These are phyloP conservation scores for Cetradonia linearis DNA, from an alignment of 495 filamentous ascomycete species.

Conservation along the genomic window DNA sequence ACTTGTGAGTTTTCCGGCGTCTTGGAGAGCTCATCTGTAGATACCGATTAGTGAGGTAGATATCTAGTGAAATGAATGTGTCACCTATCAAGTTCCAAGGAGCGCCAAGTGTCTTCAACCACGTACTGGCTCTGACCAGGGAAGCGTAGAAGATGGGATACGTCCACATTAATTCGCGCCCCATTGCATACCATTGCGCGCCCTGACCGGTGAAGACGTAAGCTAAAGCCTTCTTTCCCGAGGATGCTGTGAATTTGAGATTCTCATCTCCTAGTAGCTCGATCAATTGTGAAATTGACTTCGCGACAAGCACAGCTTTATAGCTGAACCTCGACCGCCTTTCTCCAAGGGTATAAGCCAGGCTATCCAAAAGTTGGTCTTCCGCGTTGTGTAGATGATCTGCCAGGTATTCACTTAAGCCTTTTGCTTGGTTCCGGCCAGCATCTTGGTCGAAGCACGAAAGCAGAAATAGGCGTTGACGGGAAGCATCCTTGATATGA, in stretches of 20 bases:
- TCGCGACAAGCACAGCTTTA: constrained; percentile 22
- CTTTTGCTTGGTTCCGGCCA: constrained; percentile 2
- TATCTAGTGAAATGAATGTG: not conserved
- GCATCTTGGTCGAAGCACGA: not conserved
- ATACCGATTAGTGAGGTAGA: not conserved
- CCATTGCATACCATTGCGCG: constrained; percentile 50
- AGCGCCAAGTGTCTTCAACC: not conserved
- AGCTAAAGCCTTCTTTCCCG: not conserved
- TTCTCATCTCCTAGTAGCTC: constrained; percentile 19
- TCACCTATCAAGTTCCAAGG: constrained; percentile 14
- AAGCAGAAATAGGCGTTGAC: not conserved
- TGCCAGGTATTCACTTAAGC: not conserved
- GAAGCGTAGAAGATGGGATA: constrained; percentile 11
- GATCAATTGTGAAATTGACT: constrained; percentile 13
- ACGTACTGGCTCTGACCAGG: not conserved
- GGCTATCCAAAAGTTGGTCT: constrained; percentile 11
- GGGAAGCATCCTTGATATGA: not conserved
- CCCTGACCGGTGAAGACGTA: constrained; percentile 31
- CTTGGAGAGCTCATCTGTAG: constrained; percentile 11
- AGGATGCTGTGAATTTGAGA: not conserved
- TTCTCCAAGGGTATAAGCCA: constrained; percentile 30
- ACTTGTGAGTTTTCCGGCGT: not conserved
- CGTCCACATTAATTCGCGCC: constrained; percentile 26
- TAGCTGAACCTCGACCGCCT: constrained; percentile 25
- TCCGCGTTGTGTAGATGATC: not conserved